Evolutionary conservation across 1,139 yeast species (phyloP).

Genomic region (Candida tropicalis): DNA sequence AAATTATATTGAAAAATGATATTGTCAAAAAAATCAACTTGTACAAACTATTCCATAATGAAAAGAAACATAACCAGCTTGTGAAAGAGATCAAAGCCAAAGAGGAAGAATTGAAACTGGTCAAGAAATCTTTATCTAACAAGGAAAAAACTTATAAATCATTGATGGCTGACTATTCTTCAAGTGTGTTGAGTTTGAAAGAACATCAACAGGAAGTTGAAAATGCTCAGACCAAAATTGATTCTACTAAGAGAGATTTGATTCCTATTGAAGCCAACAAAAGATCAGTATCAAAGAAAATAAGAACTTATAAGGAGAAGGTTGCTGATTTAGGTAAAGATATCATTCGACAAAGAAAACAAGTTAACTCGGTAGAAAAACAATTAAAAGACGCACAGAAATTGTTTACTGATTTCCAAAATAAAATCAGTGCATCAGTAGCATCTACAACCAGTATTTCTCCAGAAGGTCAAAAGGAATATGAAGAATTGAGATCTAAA

Average conservation of each 20-base stretch:
- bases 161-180: slow-evolving; percentile 48
- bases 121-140: slow-evolving; percentile 25
- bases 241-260: slow-evolving; percentile 48
- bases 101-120: slow-evolving; percentile 30
- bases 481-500: slow-evolving; percentile 58
- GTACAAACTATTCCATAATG: slow-evolving; percentile 71
- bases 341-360: slow-evolving; percentile 50
- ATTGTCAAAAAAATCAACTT: slow-evolving; percentile 54
- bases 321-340: slow-evolving; percentile 57
- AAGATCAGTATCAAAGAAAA: slow-evolving; percentile 48
- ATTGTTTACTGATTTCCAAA: slow-evolving; percentile 47
- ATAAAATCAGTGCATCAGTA: slow-evolving; percentile 36
- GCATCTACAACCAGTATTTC: slow-evolving; percentile 28
- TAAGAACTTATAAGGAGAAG: slow-evolving; percentile 52
- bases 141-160: slow-evolving; percentile 33
- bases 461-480: slow-evolving; percentile 57
- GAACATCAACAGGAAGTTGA: slow-evolving; percentile 44
- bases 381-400: slow-evolving; percentile 52
- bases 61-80: slow-evolving; percentile 43
- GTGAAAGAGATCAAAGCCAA: slow-evolving; percentile 26
- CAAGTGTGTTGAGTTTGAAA: slow-evolving; percentile 43
- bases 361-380: slow-evolving; percentile 42
- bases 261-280: slow-evolving; percentile 62
- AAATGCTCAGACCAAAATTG: slow-evolving; percentile 36
- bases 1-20: slow-evolving; percentile 49